Evolutionary conservation across 2,329 filamentous ascomycete species (phyloP).

Genomic region (Monascus ruber): DNA sequence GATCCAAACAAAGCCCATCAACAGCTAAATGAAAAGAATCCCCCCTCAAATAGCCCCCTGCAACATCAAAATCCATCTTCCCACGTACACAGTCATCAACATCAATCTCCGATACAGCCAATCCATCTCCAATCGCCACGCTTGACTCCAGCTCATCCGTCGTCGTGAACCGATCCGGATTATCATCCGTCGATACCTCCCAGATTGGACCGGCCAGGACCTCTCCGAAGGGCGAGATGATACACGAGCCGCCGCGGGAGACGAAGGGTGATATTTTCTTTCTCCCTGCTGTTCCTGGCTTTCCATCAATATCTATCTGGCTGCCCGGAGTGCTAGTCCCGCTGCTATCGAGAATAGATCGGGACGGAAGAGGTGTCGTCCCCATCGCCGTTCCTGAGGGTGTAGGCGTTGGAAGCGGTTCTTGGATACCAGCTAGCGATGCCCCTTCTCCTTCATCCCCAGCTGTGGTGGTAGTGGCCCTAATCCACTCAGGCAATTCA

Average conservation of each 20-base stretch:
- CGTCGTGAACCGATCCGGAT: constrained; percentile 21
- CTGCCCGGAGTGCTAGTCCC: no score
- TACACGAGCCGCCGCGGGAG: constrained; percentile 69
- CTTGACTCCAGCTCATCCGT: constrained; percentile 37
- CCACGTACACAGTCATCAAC: constrained; percentile 80
- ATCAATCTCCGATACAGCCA: constrained; percentile 65
- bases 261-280: constrained; percentile 37
- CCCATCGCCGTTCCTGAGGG: no score
- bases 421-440: background rate
- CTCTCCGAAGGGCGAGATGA: constrained; percentile 69
- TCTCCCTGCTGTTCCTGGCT: background rate
- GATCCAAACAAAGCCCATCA: constrained; percentile 48
- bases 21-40: constrained; percentile 52
- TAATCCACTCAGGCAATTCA: constrained; percentile 49
- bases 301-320: background rate
- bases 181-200: constrained; percentile 43
- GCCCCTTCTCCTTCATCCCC: background rate
- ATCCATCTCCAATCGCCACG: constrained; percentile 23
- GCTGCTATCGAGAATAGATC: no score
- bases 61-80: constrained; percentile 70
- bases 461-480: constrained; percentile 4
- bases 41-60: constrained; percentile 71
- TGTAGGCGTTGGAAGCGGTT: background rate
- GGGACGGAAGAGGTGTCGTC: no score
- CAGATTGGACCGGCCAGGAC: constrained; percentile 70